Conservation (phyloP, 805 yeast genomes). For the Spathaspora passalidarum region DNA sequence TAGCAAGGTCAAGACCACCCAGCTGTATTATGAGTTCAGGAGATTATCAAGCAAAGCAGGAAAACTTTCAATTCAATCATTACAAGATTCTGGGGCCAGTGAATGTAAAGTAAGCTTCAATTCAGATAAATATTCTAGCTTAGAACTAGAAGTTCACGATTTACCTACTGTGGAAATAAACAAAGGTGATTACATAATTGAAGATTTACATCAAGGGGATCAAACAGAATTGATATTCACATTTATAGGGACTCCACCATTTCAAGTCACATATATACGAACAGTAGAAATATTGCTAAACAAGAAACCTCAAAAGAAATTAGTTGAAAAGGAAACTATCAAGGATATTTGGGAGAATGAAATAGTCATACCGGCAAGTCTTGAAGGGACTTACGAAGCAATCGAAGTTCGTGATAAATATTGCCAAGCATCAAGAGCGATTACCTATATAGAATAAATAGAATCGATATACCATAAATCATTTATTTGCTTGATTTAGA, state of each 20-base stretch:
- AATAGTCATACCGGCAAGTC: conserved; percentile 68
- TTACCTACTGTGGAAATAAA: conserved; percentile 77
- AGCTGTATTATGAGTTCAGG: conserved; percentile 45
- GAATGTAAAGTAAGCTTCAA: conserved; percentile 68
- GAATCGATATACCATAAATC: too few relatives aligned
- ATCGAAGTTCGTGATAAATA: conserved; percentile 81
- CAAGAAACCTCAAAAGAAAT: conserved; percentile 18
- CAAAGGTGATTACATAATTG: conserved; percentile 71
- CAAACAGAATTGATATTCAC: conserved; percentile 82
- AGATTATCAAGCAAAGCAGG: conserved; percentile 86
- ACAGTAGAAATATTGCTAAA: conserved; percentile 41
- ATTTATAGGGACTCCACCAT: conserved; percentile 89
- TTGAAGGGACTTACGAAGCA: conserved; percentile 95
- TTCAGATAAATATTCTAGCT: conserved; percentile 21
- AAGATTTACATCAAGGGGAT: conserved; percentile 92
- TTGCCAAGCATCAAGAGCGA: conserved; percentile 42
- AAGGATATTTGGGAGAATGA: conserved; percentile 70
- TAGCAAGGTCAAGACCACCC: conserved; percentile 55
- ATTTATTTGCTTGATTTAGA: neutral
- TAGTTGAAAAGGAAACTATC: conserved; percentile 54
- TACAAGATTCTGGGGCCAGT: conserved; percentile 70
- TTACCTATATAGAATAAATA: conserved; percentile 7
- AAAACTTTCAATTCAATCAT: conserved; percentile 57
- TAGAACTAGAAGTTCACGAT: conserved; percentile 39
- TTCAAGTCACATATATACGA: conserved; percentile 79